These are phyloP conservation scores for Tylopilus plumbeoviolaceoides DNA, from an alignment of 768 basidiomycete genomes.

Conservation along the genomic window DNA sequence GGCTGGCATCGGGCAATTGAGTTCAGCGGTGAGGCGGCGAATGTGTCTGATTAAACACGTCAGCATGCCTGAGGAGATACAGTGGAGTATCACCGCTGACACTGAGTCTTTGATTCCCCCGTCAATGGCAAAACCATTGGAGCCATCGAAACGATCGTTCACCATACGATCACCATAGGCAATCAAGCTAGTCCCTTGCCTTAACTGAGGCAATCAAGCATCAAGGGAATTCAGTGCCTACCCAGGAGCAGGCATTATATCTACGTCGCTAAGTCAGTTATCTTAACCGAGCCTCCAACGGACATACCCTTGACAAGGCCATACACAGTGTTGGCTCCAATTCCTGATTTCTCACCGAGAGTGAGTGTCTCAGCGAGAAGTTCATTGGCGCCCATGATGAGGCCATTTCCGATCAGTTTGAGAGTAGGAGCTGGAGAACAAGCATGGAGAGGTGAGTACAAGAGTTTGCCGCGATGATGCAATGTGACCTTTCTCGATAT, in stretches of 20 bases:
- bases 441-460: background rate
- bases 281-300: background rate
- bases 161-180: slow-evolving; percentile 66
- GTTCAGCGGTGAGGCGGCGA: slow-evolving; percentile 60
- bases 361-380: slow-evolving; percentile 81
- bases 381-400: slow-evolving; percentile 75
- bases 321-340: slow-evolving; percentile 58
- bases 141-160: slow-evolving; percentile 69
- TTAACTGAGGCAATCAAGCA: slow-evolving; percentile 1
- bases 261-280: slow-evolving; percentile 33
- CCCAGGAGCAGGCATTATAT: slow-evolving; percentile 66
- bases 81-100: slow-evolving; percentile 31
- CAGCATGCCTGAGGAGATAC: background rate
- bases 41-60: slow-evolving; percentile 47
- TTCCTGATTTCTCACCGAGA: slow-evolving; percentile 79
- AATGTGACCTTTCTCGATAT: slow-evolving; percentile 69
- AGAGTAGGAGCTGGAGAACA: slow-evolving; percentile 51
- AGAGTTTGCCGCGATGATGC: background rate
- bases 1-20: slow-evolving; percentile 66
- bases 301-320: slow-evolving; percentile 53
- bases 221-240: slow-evolving; percentile 25
- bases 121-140: slow-evolving; percentile 72
- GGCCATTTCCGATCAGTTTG: slow-evolving; percentile 78
- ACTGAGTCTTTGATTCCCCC: slow-evolving; percentile 87
- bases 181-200: slow-evolving; percentile 38